Evolutionary conservation across 148 eudicot genomes (phyloP), one percentile per base, ranked within the genome.

Genomic region (Rhododendron simsii): DNA sequence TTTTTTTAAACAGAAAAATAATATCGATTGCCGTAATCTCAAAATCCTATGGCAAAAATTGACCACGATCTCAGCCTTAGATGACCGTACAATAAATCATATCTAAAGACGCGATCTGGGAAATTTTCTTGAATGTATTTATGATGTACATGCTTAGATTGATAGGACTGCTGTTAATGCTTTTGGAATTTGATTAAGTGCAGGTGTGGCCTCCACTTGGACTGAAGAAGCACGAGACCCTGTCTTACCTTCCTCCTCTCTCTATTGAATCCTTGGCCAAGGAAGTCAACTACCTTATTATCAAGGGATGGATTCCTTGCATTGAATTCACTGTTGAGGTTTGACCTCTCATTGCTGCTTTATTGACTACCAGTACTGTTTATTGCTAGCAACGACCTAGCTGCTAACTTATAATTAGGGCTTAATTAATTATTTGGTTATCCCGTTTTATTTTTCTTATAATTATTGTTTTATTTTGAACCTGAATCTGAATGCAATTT

Each of bases 151-250:
- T 30, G 20, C 10, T 35, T 35, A 35, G 79, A 18, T 35, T 20
- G 23, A 75, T 75, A 4, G 1, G 2, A 73, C 41, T 73, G 44
- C 47, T 39, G 48, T 2, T n/a, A 21, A 44, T 55, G 28, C 18
- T 80, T 81, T 15, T 74, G n/a, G n/a, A 80, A 44, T 65, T 2
- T 12, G 51, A 13, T 21, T 14, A 16, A 20, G 75, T 80, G 30
- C 79, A 93, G 96, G 94, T 93, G 76, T 94, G 96, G 95, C 95
- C 95, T n/a, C 95, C 96, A 76, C 35, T 47, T 1, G 91, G 90
- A 0, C 1, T 76, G 90, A 91, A 90, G 91, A 93, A 93, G 89
- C 92, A 85, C 82, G 96, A 94, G 95, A 92, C 97, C 53, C 88
- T 94, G 4, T 94, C 97, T 3, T 94, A 94, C 95, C 93, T 94